phyloP scores from a whole-genome alignment of 257 asterid species.

The Capsicum pubescens region DNA sequence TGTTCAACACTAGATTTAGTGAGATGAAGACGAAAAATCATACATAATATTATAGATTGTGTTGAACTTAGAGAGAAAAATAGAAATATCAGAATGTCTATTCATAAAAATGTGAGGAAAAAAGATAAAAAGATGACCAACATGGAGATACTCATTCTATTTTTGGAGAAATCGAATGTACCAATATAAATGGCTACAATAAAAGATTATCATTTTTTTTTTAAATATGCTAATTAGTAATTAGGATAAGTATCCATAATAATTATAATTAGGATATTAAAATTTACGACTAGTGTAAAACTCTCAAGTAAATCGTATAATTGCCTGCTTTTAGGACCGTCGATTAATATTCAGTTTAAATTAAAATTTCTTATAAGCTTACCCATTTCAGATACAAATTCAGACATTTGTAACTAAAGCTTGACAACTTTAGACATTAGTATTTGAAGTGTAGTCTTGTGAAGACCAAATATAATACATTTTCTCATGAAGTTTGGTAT shows the following conservation, averaged over 20 bases:
- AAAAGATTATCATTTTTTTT: not conserved
- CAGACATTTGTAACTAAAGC: not conserved
- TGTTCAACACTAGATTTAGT: no score
- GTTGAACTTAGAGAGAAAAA: no score
- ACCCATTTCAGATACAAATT: rapidly evolving
- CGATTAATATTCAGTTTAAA: not conserved
- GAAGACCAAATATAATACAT: not conserved
- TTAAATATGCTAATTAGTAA: not conserved
- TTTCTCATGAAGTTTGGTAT: not conserved
- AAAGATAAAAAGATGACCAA: no score
- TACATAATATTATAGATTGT: no score
- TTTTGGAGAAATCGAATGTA: no score
- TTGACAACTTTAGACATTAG: not conserved
- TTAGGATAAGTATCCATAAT: not conserved
- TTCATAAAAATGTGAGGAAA: no score
- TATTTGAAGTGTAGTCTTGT: not conserved
- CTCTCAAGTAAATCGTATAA: not conserved
- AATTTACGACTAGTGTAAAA: not conserved
- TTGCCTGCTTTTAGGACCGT: not conserved
- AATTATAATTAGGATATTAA: not conserved
- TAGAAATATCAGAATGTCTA: no score
- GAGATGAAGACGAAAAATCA: no score
- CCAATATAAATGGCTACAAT: not conserved
- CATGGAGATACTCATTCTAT: no score
- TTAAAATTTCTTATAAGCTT: not conserved